phyloP scores from a whole-genome alignment of 1,284 basidiomycete species.

The Ceratobasidium papillatum region DNA sequence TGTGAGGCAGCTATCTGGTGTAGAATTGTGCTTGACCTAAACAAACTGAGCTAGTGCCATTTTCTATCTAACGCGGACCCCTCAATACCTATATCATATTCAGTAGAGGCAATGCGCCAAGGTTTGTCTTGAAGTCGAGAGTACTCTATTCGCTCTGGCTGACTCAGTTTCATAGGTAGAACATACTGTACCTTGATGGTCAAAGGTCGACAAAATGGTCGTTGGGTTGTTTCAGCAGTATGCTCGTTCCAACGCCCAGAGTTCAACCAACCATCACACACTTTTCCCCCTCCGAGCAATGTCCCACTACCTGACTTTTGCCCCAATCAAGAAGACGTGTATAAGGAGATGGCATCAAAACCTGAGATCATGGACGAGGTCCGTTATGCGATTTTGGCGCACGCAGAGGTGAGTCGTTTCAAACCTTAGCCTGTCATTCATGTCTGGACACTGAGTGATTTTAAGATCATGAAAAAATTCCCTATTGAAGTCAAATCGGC shows the following conservation, averaged over 20 bases:
- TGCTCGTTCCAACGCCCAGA: conserved; percentile 89
- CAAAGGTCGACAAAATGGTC: conserved; percentile 77
- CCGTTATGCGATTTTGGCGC: conserved; percentile 52
- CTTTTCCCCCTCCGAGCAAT: conserved; percentile 67
- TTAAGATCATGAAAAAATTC: conserved; percentile 71
- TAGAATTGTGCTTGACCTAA: too few relatives aligned
- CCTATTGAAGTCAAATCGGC: conserved; percentile 73
- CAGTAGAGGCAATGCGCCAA: conserved; percentile 83
- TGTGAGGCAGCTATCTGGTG: too few relatives aligned
- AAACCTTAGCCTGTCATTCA: background rate
- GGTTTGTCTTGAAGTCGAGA: conserved; percentile 1
- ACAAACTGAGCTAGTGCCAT: too few relatives aligned
- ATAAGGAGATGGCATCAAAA: conserved; percentile 53
- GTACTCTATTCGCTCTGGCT: background rate
- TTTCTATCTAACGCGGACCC: conserved; percentile 82
- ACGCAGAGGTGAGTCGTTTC: conserved; percentile 58
- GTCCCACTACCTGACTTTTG: conserved; percentile 72
- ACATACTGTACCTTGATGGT: conserved; percentile 79
- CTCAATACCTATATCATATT: conserved; percentile 81
- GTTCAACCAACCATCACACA: conserved; percentile 71
- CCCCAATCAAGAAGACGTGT: conserved; percentile 63
- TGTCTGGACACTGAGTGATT: background rate
- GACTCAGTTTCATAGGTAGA: conserved; percentile 55
- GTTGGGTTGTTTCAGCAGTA: conserved; percentile 80
- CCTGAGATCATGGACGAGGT: conserved; percentile 51